These are phyloP conservation scores for Diaporthe eres DNA, from an alignment of 2,329 filamentous ascomycete genomes.

Conservation along the genomic window DNA sequence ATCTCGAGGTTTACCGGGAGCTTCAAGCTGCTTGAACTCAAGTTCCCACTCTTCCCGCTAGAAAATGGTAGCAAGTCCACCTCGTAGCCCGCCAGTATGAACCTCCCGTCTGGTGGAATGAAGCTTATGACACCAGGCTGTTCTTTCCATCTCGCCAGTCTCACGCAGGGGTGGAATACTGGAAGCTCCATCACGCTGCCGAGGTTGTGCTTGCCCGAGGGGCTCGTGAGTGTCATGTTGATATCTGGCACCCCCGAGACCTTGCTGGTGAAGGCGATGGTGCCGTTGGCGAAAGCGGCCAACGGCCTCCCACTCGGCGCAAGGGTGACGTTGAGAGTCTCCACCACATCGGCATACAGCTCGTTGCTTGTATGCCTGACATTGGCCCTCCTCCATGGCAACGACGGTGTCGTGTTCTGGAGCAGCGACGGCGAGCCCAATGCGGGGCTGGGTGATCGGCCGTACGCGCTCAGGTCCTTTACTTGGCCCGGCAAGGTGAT, in stretches of 20 bases:
- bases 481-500: constrained; percentile 80
- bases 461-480: constrained; percentile 40
- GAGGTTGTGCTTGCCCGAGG: constrained; percentile 84
- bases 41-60: constrained; percentile 67
- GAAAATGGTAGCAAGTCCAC: constrained; percentile 87
- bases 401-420: constrained; percentile 61
- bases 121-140: constrained; percentile 94
- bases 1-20: constrained; percentile 87
- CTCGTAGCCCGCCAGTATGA: constrained; percentile 94
- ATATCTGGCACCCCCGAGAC: constrained; percentile 95
- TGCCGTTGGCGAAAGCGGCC: constrained; percentile 89
- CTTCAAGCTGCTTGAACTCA: constrained; percentile 76
- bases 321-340: constrained; percentile 88
- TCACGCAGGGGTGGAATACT: constrained; percentile 96
- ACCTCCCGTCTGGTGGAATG: constrained; percentile 93
- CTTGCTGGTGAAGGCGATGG: constrained; percentile 94
- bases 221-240: constrained; percentile 82
- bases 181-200: constrained; percentile 84
- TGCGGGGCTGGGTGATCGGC: constrained; percentile 36
- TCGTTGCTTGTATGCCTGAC: constrained; percentile 98
- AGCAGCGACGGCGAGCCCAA: constrained; percentile 29
- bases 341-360: constrained; percentile 95
- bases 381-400: constrained; percentile 93
- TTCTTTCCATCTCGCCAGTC: constrained; percentile 90
- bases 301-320: constrained; percentile 91